A percentile compares a stretch with the other conserved stretches of the same genome.
phyloP scores from a whole-genome alignment of 805 yeast species.

The Saccharomyces paradoxus region DNA sequence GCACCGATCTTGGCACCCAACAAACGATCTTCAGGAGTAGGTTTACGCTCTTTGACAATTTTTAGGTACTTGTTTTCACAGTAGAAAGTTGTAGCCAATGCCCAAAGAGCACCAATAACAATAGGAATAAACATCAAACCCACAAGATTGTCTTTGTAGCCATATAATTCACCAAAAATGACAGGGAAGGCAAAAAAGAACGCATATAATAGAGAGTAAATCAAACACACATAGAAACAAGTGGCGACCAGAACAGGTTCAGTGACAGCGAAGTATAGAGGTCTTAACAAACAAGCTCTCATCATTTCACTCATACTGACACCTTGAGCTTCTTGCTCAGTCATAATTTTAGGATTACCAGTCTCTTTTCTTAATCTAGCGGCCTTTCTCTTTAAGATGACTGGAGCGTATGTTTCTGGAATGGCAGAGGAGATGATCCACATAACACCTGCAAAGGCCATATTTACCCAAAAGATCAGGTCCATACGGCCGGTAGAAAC shows the following conservation, averaged over 20 bases:
- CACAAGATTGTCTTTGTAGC: conserved; percentile 64
- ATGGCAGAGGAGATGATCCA: conserved; percentile 56
- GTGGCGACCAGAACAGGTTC: conserved; percentile 82
- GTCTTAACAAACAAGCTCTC: conserved; percentile 67
- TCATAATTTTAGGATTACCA: conserved; percentile 77
- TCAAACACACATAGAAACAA: conserved; percentile 79
- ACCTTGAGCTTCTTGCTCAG: conserved; percentile 85
- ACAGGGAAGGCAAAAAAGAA: conserved; percentile 95
- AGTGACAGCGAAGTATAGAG: conserved; percentile 63
- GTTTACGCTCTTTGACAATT: conserved; percentile 44
- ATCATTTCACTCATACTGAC: conserved; percentile 60
- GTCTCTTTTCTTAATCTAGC: conserved; percentile 62
- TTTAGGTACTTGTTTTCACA: conserved; percentile 55
- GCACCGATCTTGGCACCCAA: conserved; percentile 77
- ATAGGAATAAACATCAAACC: conserved; percentile 90
- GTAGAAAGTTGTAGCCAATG: conserved; percentile 65
- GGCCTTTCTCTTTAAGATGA: conserved; percentile 62
- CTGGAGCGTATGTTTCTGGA: conserved; percentile 92
- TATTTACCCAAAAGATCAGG: conserved; percentile 78
- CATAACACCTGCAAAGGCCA: conserved; percentile 85
- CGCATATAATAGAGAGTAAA: conserved; percentile 84
- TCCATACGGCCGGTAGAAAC: conserved; percentile 63
- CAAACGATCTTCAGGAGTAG: conserved; percentile 74
- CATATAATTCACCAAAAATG: conserved; percentile 69
- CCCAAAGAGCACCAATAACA: conserved; percentile 73